Base-by-base conservation (phyloP, 257 asterid species). In the Gentiana dahurica region DNA sequence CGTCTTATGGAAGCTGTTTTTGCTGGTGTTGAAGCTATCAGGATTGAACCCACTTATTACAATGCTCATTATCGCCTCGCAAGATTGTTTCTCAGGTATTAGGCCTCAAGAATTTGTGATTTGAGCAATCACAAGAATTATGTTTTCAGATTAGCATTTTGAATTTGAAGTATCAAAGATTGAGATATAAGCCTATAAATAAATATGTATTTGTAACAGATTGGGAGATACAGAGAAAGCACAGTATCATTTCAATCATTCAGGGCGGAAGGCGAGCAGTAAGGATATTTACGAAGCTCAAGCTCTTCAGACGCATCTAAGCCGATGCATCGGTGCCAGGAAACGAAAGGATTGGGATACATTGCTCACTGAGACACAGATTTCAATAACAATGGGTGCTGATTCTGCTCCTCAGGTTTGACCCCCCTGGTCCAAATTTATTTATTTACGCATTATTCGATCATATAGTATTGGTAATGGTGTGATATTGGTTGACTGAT, bases 391-490 rank as follows among this genome's bases (percentile, higher is more conserved):
- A 13, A 53, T 60, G 7, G 89, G 94, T 4, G 82, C 87, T 36
- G 94, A 81, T 75, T 75, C 85, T 37, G 77, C 89, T 53, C 83
- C 78, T 58, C 76, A 69, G 89, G 94, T 81, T 24, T 51, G 44
- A 43, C 36, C 41, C 8, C 8, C 11, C 6, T 11, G 4, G 6
- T 41, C 24, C 35, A 5, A 2, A 3, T 41, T 41, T 5, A 41
- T 5, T 41, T 24, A 24, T 24, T 24, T 24, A 24, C 24, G 1
- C 24, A 0, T 24, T 24, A 24, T 24, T 24, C 1, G 24, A 24
- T 24, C 24, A 24, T 24, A 24, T 24, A 24, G 24, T 24, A 24
- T 24, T 24, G 24, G 0, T 24, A 24, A 24, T 0, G 24, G 24
- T 24, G 24, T 24, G 24, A 24, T 24, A 24, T 24, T 24, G 24